Conservation (phyloP, 1,284 basidiomycete species). For the Ganoderma resinaceum region DNA sequence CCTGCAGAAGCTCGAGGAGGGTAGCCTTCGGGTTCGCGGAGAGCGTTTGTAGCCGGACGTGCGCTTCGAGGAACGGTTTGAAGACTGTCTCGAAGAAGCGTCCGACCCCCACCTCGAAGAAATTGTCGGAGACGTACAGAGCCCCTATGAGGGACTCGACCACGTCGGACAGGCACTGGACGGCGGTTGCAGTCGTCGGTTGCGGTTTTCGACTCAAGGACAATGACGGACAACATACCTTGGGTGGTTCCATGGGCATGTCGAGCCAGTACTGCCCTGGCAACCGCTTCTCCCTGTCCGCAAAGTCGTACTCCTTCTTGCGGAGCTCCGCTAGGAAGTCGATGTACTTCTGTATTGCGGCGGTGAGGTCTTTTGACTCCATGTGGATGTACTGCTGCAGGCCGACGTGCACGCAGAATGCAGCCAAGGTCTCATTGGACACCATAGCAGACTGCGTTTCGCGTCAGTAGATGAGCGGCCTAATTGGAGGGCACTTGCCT, state of each 20-base stretch:
- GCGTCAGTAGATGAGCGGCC: neutral
- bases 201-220: neutral
- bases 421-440: conserved; percentile 75
- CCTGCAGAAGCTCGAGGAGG: conserved; percentile 74
- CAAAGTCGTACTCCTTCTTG: conserved; percentile 55
- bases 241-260: conserved; percentile 65
- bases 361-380: conserved; percentile 58
- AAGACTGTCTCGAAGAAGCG: conserved; percentile 70
- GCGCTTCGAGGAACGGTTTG: conserved; percentile 76
- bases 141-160: conserved; percentile 81
- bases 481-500: conserved; percentile 50
- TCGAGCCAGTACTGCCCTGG: conserved; percentile 81
- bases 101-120: conserved; percentile 63
- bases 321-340: conserved; percentile 54
- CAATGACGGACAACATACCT: conserved; percentile 50
- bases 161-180: conserved; percentile 74
- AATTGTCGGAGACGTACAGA: conserved; percentile 76
- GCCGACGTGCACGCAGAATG: conserved; percentile 72
- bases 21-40: conserved; percentile 77
- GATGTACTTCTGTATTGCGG: conserved; percentile 62
- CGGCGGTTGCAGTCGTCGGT: neutral
- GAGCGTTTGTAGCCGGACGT: conserved; percentile 73
- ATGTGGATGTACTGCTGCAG: conserved; percentile 68
- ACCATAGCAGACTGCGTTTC: conserved; percentile 76
- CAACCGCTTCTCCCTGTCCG: conserved; percentile 52